phyloP scores from a whole-genome alignment of 1,284 basidiomycete genomes.

The Apiotrichum siamense region DNA sequence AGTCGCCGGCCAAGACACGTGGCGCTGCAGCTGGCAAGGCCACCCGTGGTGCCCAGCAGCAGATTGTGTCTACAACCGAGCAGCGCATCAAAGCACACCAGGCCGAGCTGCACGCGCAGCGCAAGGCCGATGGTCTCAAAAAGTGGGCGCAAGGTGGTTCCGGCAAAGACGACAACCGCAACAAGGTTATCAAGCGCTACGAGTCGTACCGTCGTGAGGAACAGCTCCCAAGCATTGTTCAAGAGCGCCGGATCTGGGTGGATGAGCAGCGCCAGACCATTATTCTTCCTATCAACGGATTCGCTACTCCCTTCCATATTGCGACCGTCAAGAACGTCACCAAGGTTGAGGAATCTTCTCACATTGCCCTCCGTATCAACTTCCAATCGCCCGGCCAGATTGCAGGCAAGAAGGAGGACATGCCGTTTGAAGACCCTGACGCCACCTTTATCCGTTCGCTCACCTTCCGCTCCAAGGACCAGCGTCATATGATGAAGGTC shows the following conservation, averaged over 20 bases:
- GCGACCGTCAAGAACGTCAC: constrained; percentile 97
- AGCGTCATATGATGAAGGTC: constrained; percentile 79
- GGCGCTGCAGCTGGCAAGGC: constrained; percentile 61
- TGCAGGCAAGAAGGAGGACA: constrained; percentile 97
- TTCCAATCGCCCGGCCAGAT: constrained; percentile 98
- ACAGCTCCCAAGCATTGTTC: constrained; percentile 72
- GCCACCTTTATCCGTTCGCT: constrained; percentile 94
- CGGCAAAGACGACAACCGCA: constrained; percentile 58
- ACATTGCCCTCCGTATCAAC: constrained; percentile 92
- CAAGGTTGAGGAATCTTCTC: constrained; percentile 95
- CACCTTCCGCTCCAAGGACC: constrained; percentile 86
- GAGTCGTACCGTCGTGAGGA: constrained; percentile 95
- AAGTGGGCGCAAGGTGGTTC: constrained; percentile 61
- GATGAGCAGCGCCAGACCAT: constrained; percentile 87
- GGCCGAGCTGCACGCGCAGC: constrained; percentile 67
- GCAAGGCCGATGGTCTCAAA: constrained; percentile 77
- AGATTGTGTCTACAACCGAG: constrained; percentile 63
- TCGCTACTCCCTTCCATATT: constrained; percentile 95
- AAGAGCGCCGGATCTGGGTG: constrained; percentile 76
- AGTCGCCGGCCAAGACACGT: constrained; percentile 31
- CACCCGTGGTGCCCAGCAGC: constrained; percentile 65
- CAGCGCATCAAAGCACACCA: constrained; percentile 81
- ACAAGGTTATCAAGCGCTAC: constrained; percentile 87
- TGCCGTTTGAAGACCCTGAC: constrained; percentile 95
- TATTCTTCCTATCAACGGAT: constrained; percentile 88